These are phyloP conservation scores for Choricystis sp. DNA, from an alignment of 139 green algal genomes.

Conservation along the genomic window DNA sequence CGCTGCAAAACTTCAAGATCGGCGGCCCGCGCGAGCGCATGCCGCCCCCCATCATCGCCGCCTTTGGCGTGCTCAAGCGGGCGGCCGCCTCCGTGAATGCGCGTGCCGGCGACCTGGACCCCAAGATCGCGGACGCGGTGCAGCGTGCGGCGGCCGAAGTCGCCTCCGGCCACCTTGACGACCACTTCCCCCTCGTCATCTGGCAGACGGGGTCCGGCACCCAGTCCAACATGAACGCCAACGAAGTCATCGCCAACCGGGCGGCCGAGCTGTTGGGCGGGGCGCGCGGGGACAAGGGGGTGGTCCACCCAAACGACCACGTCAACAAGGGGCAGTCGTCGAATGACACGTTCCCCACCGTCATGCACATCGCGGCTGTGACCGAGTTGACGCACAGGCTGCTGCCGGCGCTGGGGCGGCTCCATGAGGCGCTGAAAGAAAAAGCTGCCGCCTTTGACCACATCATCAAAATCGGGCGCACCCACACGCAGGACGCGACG, in stretches of 20 bases:
- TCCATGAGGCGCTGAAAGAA: conserved; percentile 44
- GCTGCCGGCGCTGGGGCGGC: conserved; percentile 49
- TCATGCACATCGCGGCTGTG: conserved; percentile 87
- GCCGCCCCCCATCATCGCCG: conserved; percentile 73
- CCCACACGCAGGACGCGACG: conserved; percentile 85
- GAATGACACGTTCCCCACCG: conserved; percentile 94
- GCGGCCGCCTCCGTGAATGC: conserved; percentile 55
- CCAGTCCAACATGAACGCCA: conserved; percentile 96
- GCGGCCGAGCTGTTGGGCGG: conserved; percentile 72
- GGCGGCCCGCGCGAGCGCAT: conserved; percentile 76
- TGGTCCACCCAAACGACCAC: conserved; percentile 92
- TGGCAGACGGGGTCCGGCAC: conserved; percentile 91
- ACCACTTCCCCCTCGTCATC: conserved; percentile 85
- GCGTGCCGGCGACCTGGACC: conserved; percentile 24
- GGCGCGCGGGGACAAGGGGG: conserved; percentile 56
- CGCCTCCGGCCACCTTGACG: conserved; percentile 57
- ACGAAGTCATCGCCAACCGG: conserved; percentile 83
- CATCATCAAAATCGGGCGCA: conserved; percentile 95
- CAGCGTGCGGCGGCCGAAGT: conserved; percentile 54
- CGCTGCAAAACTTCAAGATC: conserved; percentile 93
- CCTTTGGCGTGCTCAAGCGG: conserved; percentile 83
- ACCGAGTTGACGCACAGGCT: conserved; percentile 44
- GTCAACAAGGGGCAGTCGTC: conserved; percentile 88
- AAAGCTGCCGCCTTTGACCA: conserved; percentile 62
- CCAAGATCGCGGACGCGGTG: conserved; percentile 28